Percentiles rank a stretch among this genome's conserved stretches.
Conservation (phyloP, 179 eudicot genomes). For the Monotropa hypopitys region DNA sequence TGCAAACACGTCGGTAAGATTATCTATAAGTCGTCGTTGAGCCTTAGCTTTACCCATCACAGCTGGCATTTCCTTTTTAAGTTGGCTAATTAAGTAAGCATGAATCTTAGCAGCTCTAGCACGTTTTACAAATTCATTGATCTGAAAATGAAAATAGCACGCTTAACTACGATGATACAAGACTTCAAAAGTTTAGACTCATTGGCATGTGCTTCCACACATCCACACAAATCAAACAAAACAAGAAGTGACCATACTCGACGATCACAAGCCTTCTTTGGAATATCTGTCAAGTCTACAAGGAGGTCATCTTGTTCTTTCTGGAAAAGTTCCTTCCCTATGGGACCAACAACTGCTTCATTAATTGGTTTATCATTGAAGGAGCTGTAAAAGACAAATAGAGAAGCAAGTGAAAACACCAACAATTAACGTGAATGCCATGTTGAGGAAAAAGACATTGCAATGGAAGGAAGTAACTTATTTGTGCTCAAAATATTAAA, state of each 20-base stretch:
- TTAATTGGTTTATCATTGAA: constrained; percentile 79
- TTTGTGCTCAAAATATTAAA: neutral
- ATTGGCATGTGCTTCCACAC: neutral
- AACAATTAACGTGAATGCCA: neutral
- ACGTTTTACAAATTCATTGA: constrained; percentile 92
- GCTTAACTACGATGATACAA: neutral
- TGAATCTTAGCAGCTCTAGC: constrained; percentile 95
- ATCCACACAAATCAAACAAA: neutral
- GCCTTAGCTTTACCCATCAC: constrained; percentile 77
- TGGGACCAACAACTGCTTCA: constrained; percentile 50
- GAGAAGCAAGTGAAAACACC: neutral
- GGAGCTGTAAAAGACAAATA: constrained; percentile 35
- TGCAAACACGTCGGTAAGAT: constrained; percentile 56
- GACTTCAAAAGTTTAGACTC: neutral
- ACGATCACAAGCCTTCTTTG: constrained; percentile 96
- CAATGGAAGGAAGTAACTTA: neutral
- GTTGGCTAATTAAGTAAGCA: constrained; percentile 81
- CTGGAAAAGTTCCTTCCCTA: constrained; percentile 80
- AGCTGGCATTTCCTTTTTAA: constrained; percentile 93
- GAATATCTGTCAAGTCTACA: constrained; percentile 74
- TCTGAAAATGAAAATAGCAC: constrained; percentile 27
- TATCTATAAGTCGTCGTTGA: constrained; percentile 56
- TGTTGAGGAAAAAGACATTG: neutral
- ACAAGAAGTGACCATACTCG: constrained; percentile 36
- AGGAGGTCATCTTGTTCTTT: constrained; percentile 89